Evolutionary conservation across 2,329 filamentous ascomycete genomes (phyloP).

Genomic region (Scleromitrula shiraiana): DNA sequence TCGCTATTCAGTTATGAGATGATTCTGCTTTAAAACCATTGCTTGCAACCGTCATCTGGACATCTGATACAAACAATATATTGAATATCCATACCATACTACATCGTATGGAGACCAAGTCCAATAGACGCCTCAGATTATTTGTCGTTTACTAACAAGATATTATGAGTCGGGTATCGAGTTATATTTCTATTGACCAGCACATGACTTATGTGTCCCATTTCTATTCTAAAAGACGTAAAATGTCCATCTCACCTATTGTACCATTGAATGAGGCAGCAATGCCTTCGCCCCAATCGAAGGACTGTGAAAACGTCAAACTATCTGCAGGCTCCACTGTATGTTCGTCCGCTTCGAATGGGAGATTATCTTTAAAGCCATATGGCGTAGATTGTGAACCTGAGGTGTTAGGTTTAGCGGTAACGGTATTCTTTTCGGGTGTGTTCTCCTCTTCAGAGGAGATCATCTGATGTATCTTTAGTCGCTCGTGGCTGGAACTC

Average conservation of each 20-base stretch:
- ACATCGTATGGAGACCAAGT: no score
- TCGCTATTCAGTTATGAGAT: no score
- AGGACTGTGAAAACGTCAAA: constrained; percentile 30
- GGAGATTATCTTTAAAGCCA: constrained; percentile 16
- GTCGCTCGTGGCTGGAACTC: constrained; percentile 19
- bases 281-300: constrained; percentile 39
- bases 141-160: no score
- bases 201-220: no score
- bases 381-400: constrained; percentile 11
- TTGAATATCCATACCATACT: no score
- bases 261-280: constrained; percentile 35
- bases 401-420: constrained; percentile 7
- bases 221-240: constrained; percentile 34
- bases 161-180: no score
- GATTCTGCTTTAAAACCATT: no score
- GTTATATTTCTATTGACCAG: no score
- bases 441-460: constrained; percentile 11
- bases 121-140: no score
- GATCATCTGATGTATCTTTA: constrained; percentile 27
- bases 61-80: no score
- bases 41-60: no score
- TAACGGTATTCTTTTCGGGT: constrained; percentile 8
- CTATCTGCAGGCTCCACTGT: constrained; percentile 27
- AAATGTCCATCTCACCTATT: constrained; percentile 54
- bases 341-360: constrained; percentile 13